Base-by-base conservation (phyloP, 208 protist genomes). In the Trypanosoma cruzi region DNA sequence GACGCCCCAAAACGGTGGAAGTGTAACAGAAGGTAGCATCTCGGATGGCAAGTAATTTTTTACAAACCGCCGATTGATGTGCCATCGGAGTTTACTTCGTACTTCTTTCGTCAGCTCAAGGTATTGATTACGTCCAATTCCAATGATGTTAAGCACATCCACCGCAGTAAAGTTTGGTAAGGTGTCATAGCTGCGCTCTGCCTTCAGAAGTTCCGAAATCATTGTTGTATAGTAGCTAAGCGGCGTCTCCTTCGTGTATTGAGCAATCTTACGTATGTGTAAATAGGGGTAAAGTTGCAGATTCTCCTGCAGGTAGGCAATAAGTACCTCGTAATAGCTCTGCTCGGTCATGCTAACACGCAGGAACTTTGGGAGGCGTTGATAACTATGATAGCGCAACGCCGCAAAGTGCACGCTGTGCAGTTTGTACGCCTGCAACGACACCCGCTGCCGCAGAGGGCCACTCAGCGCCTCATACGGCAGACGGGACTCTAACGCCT, bases 91-190 rank as follows among this genome's bases (percentile, higher is more conserved):
- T 75, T 97, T 98, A 34, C 90, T 86, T 56, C 95, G 77, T 52
- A 92, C 93, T 67, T 95, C 88, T 61, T 99, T 98, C 67, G 98
- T 98, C 8, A 98, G 79, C 73, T 99, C 94, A 31, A 99, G 96
- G 83, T 97, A 99, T 73, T 99, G 89, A 77, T 99, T 99, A 32
- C 98, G 86, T 18, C 98, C 98, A 65, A 99, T 98, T 10, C 93
- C 96, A 18, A 99, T 72, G 61, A 98, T 68, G 46, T 95, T 90
- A 4, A 99, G 79, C 22, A 96, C 79, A 77, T 99, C 98, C 3
- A 97, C 88, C 14, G 98, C 98, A 14, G 97, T 98, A 70, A 99
- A 99, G 78, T 99, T 99, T 13, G 98, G 98, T 40, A 99, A 80
- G 13, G 89, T 82, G 67, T 99, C 97, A 71, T 99, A 99, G 68